Conservation (phyloP, 2,329 filamentous ascomycete species). For the Cercospora beticola region DNA sequence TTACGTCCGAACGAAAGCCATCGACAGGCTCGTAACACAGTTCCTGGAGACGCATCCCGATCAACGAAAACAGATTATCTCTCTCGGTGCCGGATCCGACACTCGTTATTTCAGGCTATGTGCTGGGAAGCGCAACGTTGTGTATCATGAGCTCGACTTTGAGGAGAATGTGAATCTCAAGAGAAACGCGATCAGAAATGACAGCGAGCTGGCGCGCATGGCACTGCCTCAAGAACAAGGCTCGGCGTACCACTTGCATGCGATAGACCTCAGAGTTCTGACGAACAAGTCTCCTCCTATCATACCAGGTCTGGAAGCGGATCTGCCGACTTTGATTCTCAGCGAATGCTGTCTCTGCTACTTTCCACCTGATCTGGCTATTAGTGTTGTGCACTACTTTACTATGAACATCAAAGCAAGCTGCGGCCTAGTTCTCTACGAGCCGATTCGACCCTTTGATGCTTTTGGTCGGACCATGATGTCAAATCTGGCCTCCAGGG, state of each 20-base stretch:
- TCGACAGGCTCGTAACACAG: constrained; percentile 71
- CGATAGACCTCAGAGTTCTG: constrained; percentile 68
- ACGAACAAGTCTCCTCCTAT: constrained; percentile 33
- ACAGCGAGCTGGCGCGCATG: constrained; percentile 25
- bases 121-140: constrained; percentile 47
- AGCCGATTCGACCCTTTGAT: constrained; percentile 80
- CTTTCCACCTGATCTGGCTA: constrained; percentile 65
- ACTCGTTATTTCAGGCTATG: constrained; percentile 79
- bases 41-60: constrained; percentile 57
- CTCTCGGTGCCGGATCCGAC: constrained; percentile 89
- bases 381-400: constrained; percentile 43
- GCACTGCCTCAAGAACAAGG: constrained; percentile 25
- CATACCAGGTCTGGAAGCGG: constrained; percentile 51
- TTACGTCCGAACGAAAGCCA: constrained; percentile 82
- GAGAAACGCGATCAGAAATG: constrained; percentile 28
- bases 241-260: constrained; percentile 54
- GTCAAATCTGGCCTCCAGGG: constrained; percentile 77
- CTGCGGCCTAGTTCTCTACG: constrained; percentile 73
- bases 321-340: constrained; percentile 75
- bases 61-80: constrained; percentile 69
- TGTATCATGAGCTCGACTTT: constrained; percentile 95
- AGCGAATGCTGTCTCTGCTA: constrained; percentile 98
- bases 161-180: constrained; percentile 56
- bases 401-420: constrained; percentile 44
- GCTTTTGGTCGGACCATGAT: constrained; percentile 91